phyloP scores from a whole-genome alignment of 306 rosid genomes.

The Prunus davidiana region DNA sequence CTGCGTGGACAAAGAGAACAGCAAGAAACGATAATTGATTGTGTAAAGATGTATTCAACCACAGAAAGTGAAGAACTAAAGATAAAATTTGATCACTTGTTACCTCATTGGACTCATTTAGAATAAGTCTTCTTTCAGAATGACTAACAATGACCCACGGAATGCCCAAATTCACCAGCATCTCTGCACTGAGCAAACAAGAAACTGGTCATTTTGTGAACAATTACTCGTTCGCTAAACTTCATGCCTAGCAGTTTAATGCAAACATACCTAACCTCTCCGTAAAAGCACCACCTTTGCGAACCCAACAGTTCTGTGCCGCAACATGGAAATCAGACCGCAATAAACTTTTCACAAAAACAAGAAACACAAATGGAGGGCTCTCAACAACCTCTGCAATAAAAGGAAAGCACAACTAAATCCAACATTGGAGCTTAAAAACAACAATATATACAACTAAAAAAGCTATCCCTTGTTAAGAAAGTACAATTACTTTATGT shows the following conservation, averaged over 20 bases:
- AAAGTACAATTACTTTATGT: not conserved
- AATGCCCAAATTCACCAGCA: too few relatives aligned
- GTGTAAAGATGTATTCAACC: not conserved
- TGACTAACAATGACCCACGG: too few relatives aligned
- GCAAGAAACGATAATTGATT: not conserved
- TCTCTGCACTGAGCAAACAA: too few relatives aligned
- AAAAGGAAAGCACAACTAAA: not conserved
- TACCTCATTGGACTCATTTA: constrained; percentile 73
- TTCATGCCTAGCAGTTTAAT: too few relatives aligned
- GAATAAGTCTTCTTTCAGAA: too few relatives aligned
- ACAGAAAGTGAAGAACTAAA: not conserved
- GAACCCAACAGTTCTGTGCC: too few relatives aligned
- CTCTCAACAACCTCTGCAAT: constrained; percentile 84
- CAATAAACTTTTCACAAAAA: constrained; percentile 52
- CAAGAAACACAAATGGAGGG: constrained; percentile 83
- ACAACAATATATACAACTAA: not conserved
- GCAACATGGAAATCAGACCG: constrained; percentile 59
- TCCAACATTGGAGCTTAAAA: not conserved
- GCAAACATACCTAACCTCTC: too few relatives aligned
- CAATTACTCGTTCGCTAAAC: too few relatives aligned
- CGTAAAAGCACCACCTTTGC: too few relatives aligned
- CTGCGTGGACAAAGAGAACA: constrained; percentile 38
- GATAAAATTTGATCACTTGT: not conserved
- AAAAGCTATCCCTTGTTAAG: not conserved
- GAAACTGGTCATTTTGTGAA: too few relatives aligned